Evolutionary conservation across 768 basidiomycete species (phyloP), one percentile per base, ranked within the genome.

Genomic region (Mycena indigotica): DNA sequence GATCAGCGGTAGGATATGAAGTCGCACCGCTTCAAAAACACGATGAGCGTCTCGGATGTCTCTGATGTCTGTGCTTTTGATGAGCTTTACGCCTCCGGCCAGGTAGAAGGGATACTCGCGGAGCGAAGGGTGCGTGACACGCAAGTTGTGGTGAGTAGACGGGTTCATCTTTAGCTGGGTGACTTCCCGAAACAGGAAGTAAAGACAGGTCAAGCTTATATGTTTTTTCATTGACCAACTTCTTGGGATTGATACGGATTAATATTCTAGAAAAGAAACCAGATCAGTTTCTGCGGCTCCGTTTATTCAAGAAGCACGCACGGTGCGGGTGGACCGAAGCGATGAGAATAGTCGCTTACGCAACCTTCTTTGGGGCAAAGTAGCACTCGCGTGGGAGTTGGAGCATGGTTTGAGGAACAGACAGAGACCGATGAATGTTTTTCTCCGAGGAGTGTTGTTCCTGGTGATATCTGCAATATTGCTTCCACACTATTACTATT

Each of bases 1-100:
- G 53, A 85, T 78, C 40, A 86, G 69, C 4, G 85, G 84, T 23
- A 86, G 72, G 28, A 82, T 70, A 51, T 78, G 77, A 26, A 79
- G 75, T 40, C 84, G 78, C 49, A 86, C 84, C 2, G 84, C 84
- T 67, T 86, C 84, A 48, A 86, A 75, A 39, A 86, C 67, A 16
- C 80, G 71, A 56, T 84, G 83, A 1, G 84, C 84, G 63, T 86
- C 84, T 29, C 75, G 72, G 5, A 80, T 82, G 65, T 85, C 81
- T 5, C 84, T 81, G 23, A 86, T 75, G 63, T 84, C 85, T 86
- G 28, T 44, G 41, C 6, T 13, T 6, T 44, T 15, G n/a, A 19
- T 23, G 13, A 44, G 41, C 10, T 38, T 38, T 13, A 23, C 15
- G 41, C 12, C 41, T 13, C 8, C 41, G 10, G n/a, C 6, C 13